Evolutionary conservation across 2,329 filamentous ascomycete genomes (phyloP), one percentile per base, ranked within the genome.

Genomic region (Chrysoporthe deuterocubensis): DNA sequence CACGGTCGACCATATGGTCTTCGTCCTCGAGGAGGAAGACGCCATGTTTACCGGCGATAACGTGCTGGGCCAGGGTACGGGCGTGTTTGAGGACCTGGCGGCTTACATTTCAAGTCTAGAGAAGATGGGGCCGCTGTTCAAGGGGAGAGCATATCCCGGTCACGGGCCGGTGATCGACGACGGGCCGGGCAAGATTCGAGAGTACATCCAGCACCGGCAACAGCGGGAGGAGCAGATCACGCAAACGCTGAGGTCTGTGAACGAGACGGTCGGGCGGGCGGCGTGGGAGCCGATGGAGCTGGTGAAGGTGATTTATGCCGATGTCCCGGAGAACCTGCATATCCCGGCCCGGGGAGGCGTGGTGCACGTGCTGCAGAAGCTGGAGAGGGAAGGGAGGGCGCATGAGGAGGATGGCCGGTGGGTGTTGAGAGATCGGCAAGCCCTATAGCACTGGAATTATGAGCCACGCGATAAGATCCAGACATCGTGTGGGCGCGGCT

Each of bases 301-400:
- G 71, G 95, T 97, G n/a, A 92, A 91, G 78, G 82, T 92, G 43
- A 93, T 99, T 44, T 99, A 99, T 77, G 85, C 84, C 64, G 89
- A 93, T 73, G 90, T 97, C 32, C 90, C 92, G 0, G 88, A 92
- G 76, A 88, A 84, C 74, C 81, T 98, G 71, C 92, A 94, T 78
- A 76, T 84, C 13, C 90, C 94, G 9, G 96, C 96, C 0, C 89
- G 92, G 70, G 84, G 85, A 52, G 94, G 94, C 1, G 83, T 97
- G 7, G 70, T 90, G 70, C 92, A 95, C 80, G 91, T 98, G 65
- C 78, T 99, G 71, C 80, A 83, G 67, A 98, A 98, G 82, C 80
- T 99, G 72, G 81, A 89, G 76, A 81, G 79, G 14, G 96, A 98
- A 73, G 92, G 90, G 2, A 91, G 84, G 75, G 91, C 91, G 4